Conservation (phyloP, 2,329 filamentous ascomycete species). For the Pleoardoris graminearum region DNA sequence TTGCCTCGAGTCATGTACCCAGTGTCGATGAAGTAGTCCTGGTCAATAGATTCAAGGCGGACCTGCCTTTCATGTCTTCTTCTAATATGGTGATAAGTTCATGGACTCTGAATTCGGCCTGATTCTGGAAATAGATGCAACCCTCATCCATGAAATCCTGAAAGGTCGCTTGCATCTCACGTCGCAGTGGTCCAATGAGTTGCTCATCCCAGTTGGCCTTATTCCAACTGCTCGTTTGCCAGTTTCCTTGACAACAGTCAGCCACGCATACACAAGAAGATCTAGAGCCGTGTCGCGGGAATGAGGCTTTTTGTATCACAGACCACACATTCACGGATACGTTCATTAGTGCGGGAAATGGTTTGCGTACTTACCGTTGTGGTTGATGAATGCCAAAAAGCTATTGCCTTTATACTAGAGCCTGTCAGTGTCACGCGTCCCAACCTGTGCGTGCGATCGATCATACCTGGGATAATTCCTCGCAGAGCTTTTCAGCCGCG, state of each 20-base stretch:
- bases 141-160: neutral
- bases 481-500: neutral
- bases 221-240: neutral
- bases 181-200: neutral
- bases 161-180: neutral
- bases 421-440: neutral
- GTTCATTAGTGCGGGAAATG: too few relatives aligned
- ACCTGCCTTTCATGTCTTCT: neutral
- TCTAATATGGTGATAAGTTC: neutral
- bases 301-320: too few relatives aligned
- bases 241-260: neutral
- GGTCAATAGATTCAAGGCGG: too few relatives aligned
- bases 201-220: neutral
- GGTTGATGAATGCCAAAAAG: constrained; percentile 1
- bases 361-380: too few relatives aligned
- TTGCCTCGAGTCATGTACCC: too few relatives aligned
- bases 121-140: neutral
- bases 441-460: too few relatives aligned
- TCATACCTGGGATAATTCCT: neutral
- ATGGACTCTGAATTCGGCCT: neutral
- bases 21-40: too few relatives aligned
- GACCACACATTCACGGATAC: too few relatives aligned
- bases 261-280: neutral
- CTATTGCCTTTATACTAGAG: neutral
- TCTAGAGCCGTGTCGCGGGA: too few relatives aligned